These are phyloP conservation scores for Globisporangium yorkense DNA, from an alignment of 352 stramenopile genomes.

Conservation along the genomic window DNA sequence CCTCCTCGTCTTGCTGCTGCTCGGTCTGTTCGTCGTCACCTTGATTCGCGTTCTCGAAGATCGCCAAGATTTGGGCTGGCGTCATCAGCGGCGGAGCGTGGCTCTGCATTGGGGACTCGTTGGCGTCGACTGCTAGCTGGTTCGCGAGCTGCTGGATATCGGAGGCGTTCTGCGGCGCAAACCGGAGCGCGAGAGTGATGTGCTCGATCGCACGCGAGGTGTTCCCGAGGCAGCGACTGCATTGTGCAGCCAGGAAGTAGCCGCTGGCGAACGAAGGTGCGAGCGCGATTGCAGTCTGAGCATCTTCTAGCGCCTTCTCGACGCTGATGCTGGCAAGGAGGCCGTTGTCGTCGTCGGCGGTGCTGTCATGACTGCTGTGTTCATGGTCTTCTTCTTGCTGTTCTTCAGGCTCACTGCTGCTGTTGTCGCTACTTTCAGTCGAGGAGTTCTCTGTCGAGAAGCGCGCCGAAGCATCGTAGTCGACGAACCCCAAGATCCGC, in stretches of 20 bases:
- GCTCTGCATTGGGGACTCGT: background rate
- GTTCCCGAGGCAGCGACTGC: conserved; percentile 33
- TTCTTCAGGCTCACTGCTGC: conserved; percentile 9
- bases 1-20: conserved; percentile 9
- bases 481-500: conserved; percentile 26
- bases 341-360: conserved; percentile 1
- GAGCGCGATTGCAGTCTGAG: conserved; percentile 16
- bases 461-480: conserved; percentile 30
- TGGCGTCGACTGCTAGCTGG: conserved; percentile 27
- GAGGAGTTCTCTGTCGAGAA: conserved; percentile 2
- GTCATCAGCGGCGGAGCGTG: conserved; percentile 8
- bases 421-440: conserved; percentile 3
- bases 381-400: conserved; percentile 5
- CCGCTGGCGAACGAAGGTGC: conserved; percentile 2
- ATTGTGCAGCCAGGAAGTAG: conserved; percentile 32
- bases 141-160: conserved; percentile 26
- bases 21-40: conserved; percentile 7
- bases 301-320: conserved; percentile 39
- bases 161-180: conserved; percentile 11
- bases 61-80: conserved; percentile 8
- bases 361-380: background rate
- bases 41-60: conserved; percentile 7
- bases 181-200: conserved; percentile 14
- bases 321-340: conserved; percentile 17
- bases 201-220: conserved; percentile 23